Evolutionary conservation across 2,329 filamentous ascomycete species (phyloP).

Genomic region (Ceratocystiopsis brevicomis): DNA sequence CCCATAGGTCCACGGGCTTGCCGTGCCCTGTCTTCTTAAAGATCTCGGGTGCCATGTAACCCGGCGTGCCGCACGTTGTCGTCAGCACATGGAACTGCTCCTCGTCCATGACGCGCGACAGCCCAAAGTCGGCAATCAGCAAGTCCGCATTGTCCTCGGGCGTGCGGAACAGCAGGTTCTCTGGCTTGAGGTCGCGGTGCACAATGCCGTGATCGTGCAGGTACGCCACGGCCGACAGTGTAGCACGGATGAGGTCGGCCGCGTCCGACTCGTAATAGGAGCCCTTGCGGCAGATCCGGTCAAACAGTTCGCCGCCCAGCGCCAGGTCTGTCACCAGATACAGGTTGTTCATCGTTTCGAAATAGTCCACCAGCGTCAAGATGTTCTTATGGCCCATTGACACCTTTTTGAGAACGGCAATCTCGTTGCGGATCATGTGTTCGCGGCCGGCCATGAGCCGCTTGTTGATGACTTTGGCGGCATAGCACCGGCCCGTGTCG

Average conservation of each 20-base stretch:
- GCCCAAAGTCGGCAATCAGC: conserved; percentile 88
- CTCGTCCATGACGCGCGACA: conserved; percentile 96
- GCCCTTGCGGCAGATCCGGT: conserved; percentile 95
- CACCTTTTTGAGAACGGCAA: conserved; percentile 91
- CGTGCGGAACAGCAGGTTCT: conserved; percentile 90
- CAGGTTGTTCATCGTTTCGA: conserved; percentile 98
- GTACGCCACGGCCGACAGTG: conserved; percentile 92
- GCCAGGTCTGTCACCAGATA: conserved; percentile 96
- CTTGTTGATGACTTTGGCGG: conserved; percentile 98
- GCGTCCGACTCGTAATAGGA: conserved; percentile 97
- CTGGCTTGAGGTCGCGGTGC: conserved; percentile 91
- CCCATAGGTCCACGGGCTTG: conserved; percentile 97
- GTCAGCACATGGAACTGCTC: conserved; percentile 95
- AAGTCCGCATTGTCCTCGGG: conserved; percentile 96
- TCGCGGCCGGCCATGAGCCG: conserved; percentile 90
- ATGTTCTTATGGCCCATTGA: conserved; percentile 99
- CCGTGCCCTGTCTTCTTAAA: conserved; percentile 98
- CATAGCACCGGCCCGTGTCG: conserved; percentile 93
- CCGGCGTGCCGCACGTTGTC: conserved; percentile 91
- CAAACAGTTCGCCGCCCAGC: conserved; percentile 89
- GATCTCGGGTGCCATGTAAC: conserved; percentile 98
- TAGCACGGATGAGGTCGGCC: conserved; percentile 83
- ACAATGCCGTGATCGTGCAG: conserved; percentile 97
- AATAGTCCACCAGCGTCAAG: conserved; percentile 92
- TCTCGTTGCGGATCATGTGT: conserved; percentile 98